These are phyloP conservation scores for Amoebophrya sp. DNA, from an alignment of 169 alveolate species.

Conservation along the genomic window DNA sequence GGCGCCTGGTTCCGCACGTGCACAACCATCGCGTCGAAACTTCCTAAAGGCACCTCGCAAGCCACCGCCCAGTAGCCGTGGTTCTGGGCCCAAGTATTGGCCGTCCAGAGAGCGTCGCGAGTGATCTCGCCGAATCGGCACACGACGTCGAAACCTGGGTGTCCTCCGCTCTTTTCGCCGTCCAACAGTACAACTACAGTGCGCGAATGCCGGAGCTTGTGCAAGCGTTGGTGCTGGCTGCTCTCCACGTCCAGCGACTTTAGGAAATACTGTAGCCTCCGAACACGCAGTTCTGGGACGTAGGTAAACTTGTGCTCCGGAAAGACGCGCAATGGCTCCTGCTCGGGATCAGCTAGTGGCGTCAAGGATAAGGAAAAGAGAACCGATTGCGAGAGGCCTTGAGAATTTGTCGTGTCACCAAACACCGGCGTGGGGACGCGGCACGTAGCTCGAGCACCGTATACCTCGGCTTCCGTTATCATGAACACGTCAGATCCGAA, in stretches of 20 bases:
- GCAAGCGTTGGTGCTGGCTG: background rate
- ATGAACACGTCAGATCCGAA: background rate
- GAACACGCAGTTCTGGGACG: background rate
- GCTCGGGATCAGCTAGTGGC: background rate
- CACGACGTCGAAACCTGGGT: background rate
- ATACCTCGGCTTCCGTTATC: background rate
- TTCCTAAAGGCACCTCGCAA: background rate
- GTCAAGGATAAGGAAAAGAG: background rate
- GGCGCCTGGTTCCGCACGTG: background rate
- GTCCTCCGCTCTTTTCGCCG: background rate
- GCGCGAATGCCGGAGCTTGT: background rate
- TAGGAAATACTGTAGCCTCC: background rate
- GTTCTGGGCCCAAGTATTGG: constrained; percentile 10
- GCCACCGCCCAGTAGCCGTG: background rate
- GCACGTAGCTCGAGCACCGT: background rate
- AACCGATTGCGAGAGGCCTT: background rate
- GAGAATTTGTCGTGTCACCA: too few species aligned
- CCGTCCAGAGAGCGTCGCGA: constrained; percentile 5
- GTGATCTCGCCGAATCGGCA: background rate
- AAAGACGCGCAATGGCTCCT: background rate
- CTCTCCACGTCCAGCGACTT: background rate
- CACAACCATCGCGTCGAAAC: background rate
- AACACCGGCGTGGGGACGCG: background rate
- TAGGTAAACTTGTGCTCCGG: constrained; percentile 14
- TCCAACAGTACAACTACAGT: background rate